Evolutionary conservation across 257 asterid species (phyloP).

Genomic region (Solanum clarkiae): DNA sequence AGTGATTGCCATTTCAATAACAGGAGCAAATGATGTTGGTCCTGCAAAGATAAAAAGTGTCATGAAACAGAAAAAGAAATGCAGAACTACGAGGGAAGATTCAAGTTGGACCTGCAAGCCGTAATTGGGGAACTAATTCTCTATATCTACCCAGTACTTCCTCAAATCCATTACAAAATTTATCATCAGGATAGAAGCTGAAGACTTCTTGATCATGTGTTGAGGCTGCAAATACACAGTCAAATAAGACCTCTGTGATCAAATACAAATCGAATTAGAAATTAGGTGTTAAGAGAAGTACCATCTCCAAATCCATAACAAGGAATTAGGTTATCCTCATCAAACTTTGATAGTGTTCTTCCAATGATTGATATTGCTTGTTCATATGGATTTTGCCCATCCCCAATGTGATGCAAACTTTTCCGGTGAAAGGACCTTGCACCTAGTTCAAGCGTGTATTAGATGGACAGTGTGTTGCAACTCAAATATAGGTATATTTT

Average conservation of each 20-base stretch:
- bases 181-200: constrained; percentile 70
- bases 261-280: neutral
- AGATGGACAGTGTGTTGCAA: neutral
- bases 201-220: constrained; percentile 98
- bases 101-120: constrained; percentile 56
- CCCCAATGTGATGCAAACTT: constrained; percentile 86
- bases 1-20: constrained; percentile 79
- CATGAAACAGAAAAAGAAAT: neutral
- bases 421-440: constrained; percentile 69
- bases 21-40: constrained; percentile 89
- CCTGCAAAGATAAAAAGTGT: constrained; percentile 28
- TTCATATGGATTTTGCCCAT: constrained; percentile 77
- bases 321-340: constrained; percentile 85
- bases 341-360: constrained; percentile 82
- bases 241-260: neutral
- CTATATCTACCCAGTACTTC: constrained; percentile 77
- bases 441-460: constrained; percentile 29
- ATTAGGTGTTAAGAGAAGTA: constrained; percentile 8
- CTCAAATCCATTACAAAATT: constrained; percentile 86
- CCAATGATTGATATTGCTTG: constrained; percentile 95
- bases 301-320: constrained; percentile 97
- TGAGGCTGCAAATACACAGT: constrained; percentile 51
- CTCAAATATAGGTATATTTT: neutral
- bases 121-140: constrained; percentile 79
- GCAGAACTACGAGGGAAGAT: neutral